These are phyloP conservation scores for Geotrichum klebahnii DNA, from an alignment of 1,139 yeast species.

Conservation along the genomic window DNA sequence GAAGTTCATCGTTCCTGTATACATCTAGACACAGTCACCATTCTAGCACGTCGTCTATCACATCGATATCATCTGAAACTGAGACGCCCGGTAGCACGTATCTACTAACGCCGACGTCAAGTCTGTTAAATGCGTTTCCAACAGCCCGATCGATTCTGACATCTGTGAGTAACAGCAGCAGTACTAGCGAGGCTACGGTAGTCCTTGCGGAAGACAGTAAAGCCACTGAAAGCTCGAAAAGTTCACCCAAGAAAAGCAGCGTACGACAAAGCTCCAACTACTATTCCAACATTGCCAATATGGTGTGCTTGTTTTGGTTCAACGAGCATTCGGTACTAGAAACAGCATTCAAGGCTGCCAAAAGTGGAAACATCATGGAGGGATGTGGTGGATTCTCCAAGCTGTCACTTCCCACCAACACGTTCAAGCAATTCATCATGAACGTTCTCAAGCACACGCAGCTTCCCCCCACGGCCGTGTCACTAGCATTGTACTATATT, in stretches of 20 bases:
- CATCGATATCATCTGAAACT: no score
- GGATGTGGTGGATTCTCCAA: constrained; percentile 20
- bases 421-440: constrained; percentile 32
- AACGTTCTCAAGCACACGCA: constrained; percentile 36
- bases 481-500: constrained; percentile 39
- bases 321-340: constrained; percentile 26
- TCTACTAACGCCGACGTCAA: no score
- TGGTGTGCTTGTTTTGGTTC: constrained; percentile 37
- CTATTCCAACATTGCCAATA: constrained; percentile 33
- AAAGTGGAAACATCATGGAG: constrained; percentile 15
- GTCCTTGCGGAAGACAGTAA: not conserved
- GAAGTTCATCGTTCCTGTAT: no score
- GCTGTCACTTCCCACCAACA: constrained; percentile 25
- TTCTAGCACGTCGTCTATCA: no score
- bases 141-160: no score
- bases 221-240: not conserved
- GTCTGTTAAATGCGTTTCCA: no score
- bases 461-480: constrained; percentile 38
- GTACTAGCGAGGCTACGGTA: not conserved
- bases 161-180: no score
- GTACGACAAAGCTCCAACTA: constrained; percentile 19
- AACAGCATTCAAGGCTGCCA: constrained; percentile 22
- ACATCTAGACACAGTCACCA: no score
- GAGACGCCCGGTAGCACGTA: no score
- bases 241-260: constrained; percentile 1